Conservation (phyloP, 805 yeast species). For the Candida alai region DNA sequence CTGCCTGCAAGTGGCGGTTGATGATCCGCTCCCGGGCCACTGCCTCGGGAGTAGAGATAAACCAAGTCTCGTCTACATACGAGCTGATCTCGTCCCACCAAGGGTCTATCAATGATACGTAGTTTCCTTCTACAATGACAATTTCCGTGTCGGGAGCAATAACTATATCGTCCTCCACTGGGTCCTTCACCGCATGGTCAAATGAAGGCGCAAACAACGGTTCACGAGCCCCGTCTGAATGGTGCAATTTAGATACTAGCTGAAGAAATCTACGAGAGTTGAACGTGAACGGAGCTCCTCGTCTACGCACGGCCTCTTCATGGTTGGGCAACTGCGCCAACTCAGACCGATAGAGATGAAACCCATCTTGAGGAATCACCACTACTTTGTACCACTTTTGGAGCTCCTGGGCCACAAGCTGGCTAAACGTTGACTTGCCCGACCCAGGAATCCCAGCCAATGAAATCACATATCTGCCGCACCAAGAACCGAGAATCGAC, state of each 20-base stretch:
- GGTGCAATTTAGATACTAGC: slow-evolving; percentile 17
- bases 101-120: slow-evolving; percentile 54
- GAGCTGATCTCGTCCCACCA: slow-evolving; percentile 54
- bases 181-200: slow-evolving; percentile 73
- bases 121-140: slow-evolving; percentile 73
- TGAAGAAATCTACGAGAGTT: slow-evolving; percentile 45
- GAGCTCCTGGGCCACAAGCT: slow-evolving; percentile 31
- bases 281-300: slow-evolving; percentile 89
- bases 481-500: slow-evolving; percentile 2
- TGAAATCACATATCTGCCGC: slow-evolving; percentile 39
- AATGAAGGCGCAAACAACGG: slow-evolving; percentile 61
- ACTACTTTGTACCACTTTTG: slow-evolving; percentile 13
- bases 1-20: slow-evolving; percentile 59
- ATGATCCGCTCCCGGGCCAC: slow-evolving; percentile 58
- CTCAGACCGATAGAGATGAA: slow-evolving; percentile 30
- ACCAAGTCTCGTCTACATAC: slow-evolving; percentile 45
- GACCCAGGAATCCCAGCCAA: slow-evolving; percentile 82
- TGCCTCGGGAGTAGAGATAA: slow-evolving; percentile 43
- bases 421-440: slow-evolving; percentile 73
- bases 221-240: slow-evolving; percentile 17
- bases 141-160: slow-evolving; percentile 48
- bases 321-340: slow-evolving; percentile 47
- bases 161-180: slow-evolving; percentile 49
- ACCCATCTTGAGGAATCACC: slow-evolving; percentile 40
- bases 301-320: slow-evolving; percentile 50